Evolutionary conservation across 2,329 filamentous ascomycete genomes (phyloP).

Genomic region (Sporothrix dimorphospora): DNA sequence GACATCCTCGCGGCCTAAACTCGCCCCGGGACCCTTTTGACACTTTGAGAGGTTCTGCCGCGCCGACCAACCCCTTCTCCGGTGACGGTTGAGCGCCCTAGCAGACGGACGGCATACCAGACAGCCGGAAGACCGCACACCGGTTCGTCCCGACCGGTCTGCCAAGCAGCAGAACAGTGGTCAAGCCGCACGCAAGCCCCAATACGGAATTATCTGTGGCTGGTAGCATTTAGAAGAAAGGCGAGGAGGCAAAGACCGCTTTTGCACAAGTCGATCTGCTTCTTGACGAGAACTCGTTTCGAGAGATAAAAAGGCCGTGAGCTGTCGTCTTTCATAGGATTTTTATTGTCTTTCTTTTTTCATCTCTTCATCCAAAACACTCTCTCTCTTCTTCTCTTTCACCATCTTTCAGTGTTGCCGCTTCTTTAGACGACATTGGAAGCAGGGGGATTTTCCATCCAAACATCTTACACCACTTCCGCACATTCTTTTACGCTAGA

Average conservation of each 20-base stretch:
- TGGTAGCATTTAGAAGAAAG: constrained; percentile 24
- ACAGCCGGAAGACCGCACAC: background rate
- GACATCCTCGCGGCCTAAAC: constrained; percentile 1
- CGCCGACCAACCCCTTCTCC: constrained; percentile 1
- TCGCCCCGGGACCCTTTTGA: background rate
- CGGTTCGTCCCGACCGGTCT: background rate
- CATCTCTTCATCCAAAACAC: background rate
- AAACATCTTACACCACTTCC: background rate
- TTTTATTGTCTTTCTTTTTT: background rate
- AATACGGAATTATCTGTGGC: constrained; percentile 20
- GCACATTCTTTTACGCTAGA: background rate
- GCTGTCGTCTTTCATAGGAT: background rate
- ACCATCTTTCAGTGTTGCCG: constrained; percentile 9
- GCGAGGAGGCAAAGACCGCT: constrained; percentile 6
- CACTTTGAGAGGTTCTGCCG: background rate
- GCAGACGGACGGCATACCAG: constrained; percentile 9
- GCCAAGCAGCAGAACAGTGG: background rate
- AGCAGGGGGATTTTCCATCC: constrained; percentile 3
- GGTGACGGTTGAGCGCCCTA: background rate
- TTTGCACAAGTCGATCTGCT: background rate
- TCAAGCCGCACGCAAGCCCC: constrained; percentile 12
- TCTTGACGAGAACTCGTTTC: background rate
- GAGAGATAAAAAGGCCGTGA: constrained; percentile 21
- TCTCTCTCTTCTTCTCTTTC: background rate
- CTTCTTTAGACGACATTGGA: constrained; percentile 19